Percentiles rank a stretch among this genome's conserved stretches.
Evolutionary conservation across 2,329 filamentous ascomycete species (phyloP).

Genomic region (Daldinia sp.): DNA sequence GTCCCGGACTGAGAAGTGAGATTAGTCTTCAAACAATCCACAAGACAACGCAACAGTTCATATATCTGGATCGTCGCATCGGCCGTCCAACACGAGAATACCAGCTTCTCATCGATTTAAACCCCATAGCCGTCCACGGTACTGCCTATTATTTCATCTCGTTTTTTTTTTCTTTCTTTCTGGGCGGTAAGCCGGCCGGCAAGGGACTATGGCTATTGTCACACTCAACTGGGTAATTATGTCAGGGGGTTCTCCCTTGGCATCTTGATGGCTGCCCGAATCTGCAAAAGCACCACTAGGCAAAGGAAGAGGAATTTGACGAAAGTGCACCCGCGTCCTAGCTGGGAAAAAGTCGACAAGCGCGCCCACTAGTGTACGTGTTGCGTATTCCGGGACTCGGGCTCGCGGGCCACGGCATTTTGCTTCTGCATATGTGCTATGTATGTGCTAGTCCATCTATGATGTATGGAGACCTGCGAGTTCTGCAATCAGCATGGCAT

Average conservation of each 20-base stretch:
- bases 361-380: slow-evolving; percentile 29
- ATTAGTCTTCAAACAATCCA: background rate
- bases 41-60: slow-evolving; percentile 35
- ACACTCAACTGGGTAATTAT: slow-evolving; percentile 31
- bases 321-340: slow-evolving; percentile 21
- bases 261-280: slow-evolving; percentile 40
- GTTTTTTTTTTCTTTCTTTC: slow-evolving; percentile 19
- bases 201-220: slow-evolving; percentile 35
- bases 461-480: slow-evolving; percentile 42
- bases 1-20: slow-evolving; percentile 9
- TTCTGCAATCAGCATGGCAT: slow-evolving; percentile 47
- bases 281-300: slow-evolving; percentile 34
- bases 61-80: slow-evolving; percentile 39
- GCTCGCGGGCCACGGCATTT: slow-evolving; percentile 48
- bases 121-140: slow-evolving; percentile 21
- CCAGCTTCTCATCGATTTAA: slow-evolving; percentile 23
- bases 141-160: slow-evolving; percentile 28
- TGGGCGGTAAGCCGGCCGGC: slow-evolving; percentile 32
- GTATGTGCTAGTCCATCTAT: slow-evolving; percentile 46
- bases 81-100: slow-evolving; percentile 31
- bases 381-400: slow-evolving; percentile 44
- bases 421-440: slow-evolving; percentile 47
- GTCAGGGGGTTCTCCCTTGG: slow-evolving; percentile 38
- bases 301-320: slow-evolving; percentile 17
- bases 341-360: slow-evolving; percentile 27